A percentile compares a stretch with the other conserved stretches of the same genome.
Conservation (phyloP, 1,284 basidiomycete genomes). For the Ustilago sp. region DNA sequence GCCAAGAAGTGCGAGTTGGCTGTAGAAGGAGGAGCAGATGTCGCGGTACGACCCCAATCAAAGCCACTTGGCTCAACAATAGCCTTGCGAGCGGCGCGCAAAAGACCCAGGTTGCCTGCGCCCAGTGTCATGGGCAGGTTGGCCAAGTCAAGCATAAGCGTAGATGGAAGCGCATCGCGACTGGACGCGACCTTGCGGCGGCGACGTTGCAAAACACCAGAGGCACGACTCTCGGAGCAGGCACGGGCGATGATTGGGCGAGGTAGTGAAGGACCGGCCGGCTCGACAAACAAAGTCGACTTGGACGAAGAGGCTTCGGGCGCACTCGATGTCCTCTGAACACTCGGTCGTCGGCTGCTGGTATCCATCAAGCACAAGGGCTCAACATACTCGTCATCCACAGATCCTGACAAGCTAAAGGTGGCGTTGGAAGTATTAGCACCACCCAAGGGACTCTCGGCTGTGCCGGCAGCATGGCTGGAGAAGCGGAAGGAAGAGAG, state of each 20-base stretch:
- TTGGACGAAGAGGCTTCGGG: slow-evolving; percentile 37
- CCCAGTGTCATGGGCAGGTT: slow-evolving; percentile 41
- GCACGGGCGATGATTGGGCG: slow-evolving; percentile 38
- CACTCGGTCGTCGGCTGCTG: slow-evolving; percentile 40
- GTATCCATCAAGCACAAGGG: slow-evolving; percentile 20
- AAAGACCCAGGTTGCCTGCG: slow-evolving; percentile 36
- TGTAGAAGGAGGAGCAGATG: slow-evolving; percentile 25
- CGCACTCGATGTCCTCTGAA: slow-evolving; percentile 42
- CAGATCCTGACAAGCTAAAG: not conserved
- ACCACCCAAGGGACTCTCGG: slow-evolving; percentile 19
- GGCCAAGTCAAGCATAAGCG: slow-evolving; percentile 43
- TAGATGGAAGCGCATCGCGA: slow-evolving; percentile 19
- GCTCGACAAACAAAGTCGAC: slow-evolving; percentile 28
- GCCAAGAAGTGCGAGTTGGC: slow-evolving; percentile 15
- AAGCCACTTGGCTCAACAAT: slow-evolving; percentile 41
- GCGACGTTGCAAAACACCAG: slow-evolving; percentile 43
- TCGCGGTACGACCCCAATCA: slow-evolving; percentile 38
- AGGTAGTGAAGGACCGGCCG: slow-evolving; percentile 8
- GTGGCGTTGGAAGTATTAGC: not conserved
- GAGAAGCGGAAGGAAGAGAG: slow-evolving; percentile 44
- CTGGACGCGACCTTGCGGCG: slow-evolving; percentile 24
- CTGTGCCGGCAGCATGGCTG: slow-evolving; percentile 4
- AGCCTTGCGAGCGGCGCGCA: slow-evolving; percentile 47
- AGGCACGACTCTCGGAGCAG: slow-evolving; percentile 44
- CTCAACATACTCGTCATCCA: slow-evolving; percentile 34